phyloP scores from a whole-genome alignment of 129 eudicot species.

The Chrysanthemum makinoi region DNA sequence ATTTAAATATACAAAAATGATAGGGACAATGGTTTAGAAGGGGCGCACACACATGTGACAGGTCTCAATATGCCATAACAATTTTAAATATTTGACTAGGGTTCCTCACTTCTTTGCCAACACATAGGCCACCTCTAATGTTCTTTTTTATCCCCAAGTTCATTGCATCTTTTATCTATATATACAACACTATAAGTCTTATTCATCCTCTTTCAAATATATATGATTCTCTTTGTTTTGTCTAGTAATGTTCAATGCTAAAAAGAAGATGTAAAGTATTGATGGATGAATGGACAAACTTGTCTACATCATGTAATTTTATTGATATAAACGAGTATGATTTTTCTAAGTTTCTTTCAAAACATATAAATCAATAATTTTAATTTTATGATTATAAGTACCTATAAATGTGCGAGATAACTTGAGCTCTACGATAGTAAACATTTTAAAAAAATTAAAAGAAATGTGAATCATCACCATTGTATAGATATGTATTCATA shows the following conservation, averaged over 20 bases:
- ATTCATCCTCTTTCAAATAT: constrained; percentile 11
- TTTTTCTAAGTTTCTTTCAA: no score
- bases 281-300: neutral
- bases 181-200: constrained; percentile 10
- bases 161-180: constrained; percentile 28
- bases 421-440: no score
- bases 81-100: constrained; percentile 21
- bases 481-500: no score
- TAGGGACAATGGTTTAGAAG: constrained; percentile 15
- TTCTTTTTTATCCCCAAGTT: constrained; percentile 32
- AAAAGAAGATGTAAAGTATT: neutral
- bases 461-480: no score
- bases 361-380: no score
- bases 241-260: neutral
- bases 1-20: constrained; percentile 12
- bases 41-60: constrained; percentile 33
- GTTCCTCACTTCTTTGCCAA: constrained; percentile 16
- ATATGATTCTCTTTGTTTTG: neutral
- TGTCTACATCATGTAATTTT: neutral
- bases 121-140: constrained; percentile 22
- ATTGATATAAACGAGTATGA: no score
- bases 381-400: no score
- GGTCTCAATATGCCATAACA: constrained; percentile 31
- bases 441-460: no score
- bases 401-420: no score